phyloP scores from a whole-genome alignment of 352 stramenopile species.

The Pythium vanterpoolii region DNA sequence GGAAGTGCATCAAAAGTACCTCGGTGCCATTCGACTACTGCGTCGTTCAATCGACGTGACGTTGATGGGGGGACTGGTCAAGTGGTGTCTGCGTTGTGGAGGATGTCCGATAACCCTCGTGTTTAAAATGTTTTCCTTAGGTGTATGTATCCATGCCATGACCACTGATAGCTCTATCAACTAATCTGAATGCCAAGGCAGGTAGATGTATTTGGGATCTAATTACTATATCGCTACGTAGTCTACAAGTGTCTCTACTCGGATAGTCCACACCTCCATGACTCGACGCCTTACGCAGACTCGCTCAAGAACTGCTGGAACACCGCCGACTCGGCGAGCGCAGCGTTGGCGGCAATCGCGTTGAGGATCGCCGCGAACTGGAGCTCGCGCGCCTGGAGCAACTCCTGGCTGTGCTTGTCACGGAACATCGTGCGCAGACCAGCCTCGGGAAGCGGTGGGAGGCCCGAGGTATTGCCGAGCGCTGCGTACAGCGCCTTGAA shows the following conservation, averaged over 20 bases:
- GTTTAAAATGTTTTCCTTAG: too few species aligned
- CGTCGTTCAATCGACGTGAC: too few species aligned
- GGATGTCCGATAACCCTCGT: too few species aligned
- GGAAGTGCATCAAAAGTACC: too few species aligned
- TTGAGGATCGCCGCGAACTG: conserved; percentile 68
- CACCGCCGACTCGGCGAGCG: conserved; percentile 36
- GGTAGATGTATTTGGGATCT: too few species aligned
- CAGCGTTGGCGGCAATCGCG: conserved; percentile 47
- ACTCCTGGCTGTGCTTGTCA: conserved; percentile 42
- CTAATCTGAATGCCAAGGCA: too few species aligned
- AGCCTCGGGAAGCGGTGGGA: conserved; percentile 55
- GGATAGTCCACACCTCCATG: background rate
- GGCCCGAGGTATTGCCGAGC: conserved; percentile 24
- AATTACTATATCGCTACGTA: too few species aligned
- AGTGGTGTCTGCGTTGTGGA: too few species aligned
- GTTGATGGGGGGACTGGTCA: too few species aligned
- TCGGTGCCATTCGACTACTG: too few species aligned
- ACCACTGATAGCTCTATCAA: too few species aligned
- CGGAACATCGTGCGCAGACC: conserved; percentile 48
- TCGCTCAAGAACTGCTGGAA: conserved; percentile 50
- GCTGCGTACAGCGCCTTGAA: conserved; percentile 69
- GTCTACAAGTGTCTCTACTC: background rate
- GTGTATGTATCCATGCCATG: too few species aligned
- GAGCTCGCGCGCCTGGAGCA: conserved; percentile 62
- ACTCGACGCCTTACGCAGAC: background rate